Conservation (phyloP, 495 filamentous ascomycete genomes). For the Podospora fimiseda region DNA sequence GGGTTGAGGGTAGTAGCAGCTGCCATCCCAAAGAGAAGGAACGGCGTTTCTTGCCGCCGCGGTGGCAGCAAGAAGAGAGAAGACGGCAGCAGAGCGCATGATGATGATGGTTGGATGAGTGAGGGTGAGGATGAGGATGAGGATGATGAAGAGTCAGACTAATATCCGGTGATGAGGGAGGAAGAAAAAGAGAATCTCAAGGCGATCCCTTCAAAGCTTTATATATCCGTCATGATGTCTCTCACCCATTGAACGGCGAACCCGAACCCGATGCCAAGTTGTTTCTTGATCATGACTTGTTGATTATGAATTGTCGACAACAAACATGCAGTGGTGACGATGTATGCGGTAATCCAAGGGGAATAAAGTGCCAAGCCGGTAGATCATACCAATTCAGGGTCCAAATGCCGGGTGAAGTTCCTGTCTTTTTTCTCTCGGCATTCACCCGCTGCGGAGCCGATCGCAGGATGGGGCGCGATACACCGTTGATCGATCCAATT, state of each 20-base stretch:
- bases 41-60: conserved; percentile 11
- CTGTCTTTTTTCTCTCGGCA: neutral
- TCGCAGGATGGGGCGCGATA: neutral
- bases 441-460: neutral
- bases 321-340: conserved; percentile 3
- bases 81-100: conserved; percentile 9
- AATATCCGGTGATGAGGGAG: no score
- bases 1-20: conserved; percentile 15
- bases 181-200: no score
- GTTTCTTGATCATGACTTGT: neutral
- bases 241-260: no score
- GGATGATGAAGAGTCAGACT: neutral
- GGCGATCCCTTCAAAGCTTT: no score
- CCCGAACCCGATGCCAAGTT: no score
- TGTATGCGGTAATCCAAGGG: neutral
- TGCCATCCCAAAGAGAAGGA: conserved; percentile 15
- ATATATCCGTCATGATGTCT: no score
- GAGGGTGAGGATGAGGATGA: neutral
- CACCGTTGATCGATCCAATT: neutral
- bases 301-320: neutral
- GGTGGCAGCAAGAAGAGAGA: conserved; percentile 5
- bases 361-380: conserved; percentile 11
- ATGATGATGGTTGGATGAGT: conserved; percentile 4
- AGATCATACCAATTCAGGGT: conserved; percentile 5
- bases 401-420: neutral